A percentile compares a stretch with the other conserved stretches of the same genome.
Evolutionary conservation across 768 basidiomycete species (phyloP).

Genomic region (Amanita pallidorosea): DNA sequence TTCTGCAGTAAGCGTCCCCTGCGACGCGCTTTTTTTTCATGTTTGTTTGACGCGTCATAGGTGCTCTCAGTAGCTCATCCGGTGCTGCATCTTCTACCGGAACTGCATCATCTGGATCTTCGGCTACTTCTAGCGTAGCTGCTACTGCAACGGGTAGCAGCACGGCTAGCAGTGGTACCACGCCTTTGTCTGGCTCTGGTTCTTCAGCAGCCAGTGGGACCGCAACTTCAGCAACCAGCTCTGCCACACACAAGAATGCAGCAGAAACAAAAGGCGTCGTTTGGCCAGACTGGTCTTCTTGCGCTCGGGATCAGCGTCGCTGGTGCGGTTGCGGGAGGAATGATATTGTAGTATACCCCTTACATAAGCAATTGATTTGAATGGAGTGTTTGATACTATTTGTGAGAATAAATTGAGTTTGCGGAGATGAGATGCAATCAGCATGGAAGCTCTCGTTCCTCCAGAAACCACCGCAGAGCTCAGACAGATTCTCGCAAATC

Average conservation of each 20-base stretch:
- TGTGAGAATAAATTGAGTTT: neutral
- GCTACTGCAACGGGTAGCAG: neutral
- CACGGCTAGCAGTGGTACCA: neutral
- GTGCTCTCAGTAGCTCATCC: neutral
- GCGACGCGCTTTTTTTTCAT: neutral
- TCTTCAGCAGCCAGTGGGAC: neutral
- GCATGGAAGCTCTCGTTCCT: conserved; percentile 42
- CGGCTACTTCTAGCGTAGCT: neutral
- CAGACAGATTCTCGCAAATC: conserved; percentile 77
- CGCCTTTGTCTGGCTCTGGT: neutral
- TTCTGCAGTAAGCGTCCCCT: neutral
- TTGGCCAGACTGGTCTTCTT: neutral
- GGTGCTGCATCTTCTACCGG: neutral
- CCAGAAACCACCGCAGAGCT: conserved; percentile 67
- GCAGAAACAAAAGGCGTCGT: neutral
- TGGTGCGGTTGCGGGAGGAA: conserved; percentile 1
- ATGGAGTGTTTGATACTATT: neutral
- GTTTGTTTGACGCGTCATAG: neutral
- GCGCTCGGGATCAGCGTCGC: neutral
- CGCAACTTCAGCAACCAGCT: neutral
- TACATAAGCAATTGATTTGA: neutral
- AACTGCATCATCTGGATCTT: neutral
- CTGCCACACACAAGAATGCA: neutral
- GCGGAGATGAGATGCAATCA: neutral
- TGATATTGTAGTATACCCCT: neutral